Conservation (phyloP, 257 asterid genomes). For the Gentiana macrophylla region DNA sequence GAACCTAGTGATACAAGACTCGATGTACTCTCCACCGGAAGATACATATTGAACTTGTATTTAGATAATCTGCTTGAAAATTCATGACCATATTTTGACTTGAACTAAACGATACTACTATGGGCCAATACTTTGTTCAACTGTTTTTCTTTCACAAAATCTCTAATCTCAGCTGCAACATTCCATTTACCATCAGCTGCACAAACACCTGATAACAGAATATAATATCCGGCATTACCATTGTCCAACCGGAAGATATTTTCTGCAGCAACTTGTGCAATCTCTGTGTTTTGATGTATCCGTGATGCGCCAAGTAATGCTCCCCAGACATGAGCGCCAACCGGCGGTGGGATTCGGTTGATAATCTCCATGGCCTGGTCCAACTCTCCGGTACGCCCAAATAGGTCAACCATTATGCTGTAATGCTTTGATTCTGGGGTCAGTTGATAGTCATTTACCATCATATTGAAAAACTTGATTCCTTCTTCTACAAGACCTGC, state of each 20-base stretch:
- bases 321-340: conserved; percentile 50
- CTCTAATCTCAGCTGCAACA: conserved; percentile 42
- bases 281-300: conserved; percentile 37
- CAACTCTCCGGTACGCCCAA: conserved; percentile 56
- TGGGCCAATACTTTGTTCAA: conserved; percentile 36
- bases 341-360: conserved; percentile 24
- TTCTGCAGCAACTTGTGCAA: conserved; percentile 51
- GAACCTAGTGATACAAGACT: conserved; percentile 88
- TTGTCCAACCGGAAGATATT: conserved; percentile 33
- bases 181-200: conserved; percentile 57
- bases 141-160: conserved; percentile 29
- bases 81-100: conserved; percentile 29
- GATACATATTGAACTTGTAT: conserved; percentile 78
- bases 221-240: conserved; percentile 34
- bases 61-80: conserved; percentile 64
- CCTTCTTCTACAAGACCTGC: conserved; percentile 64
- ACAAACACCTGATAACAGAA: conserved; percentile 51
- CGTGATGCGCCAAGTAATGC: conserved; percentile 60
- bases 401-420: conserved; percentile 51
- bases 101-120: conserved; percentile 27
- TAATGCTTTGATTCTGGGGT: conserved; percentile 57
- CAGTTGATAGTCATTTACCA: conserved; percentile 42
- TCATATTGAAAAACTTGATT: conserved; percentile 31
- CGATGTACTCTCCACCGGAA: conserved; percentile 79
- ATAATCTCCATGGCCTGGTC: conserved; percentile 47